Evolutionary conservation across 2,329 filamentous ascomycete genomes (phyloP), one percentile per base, ranked within the genome.

Genomic region (Botrytis aclada): DNA sequence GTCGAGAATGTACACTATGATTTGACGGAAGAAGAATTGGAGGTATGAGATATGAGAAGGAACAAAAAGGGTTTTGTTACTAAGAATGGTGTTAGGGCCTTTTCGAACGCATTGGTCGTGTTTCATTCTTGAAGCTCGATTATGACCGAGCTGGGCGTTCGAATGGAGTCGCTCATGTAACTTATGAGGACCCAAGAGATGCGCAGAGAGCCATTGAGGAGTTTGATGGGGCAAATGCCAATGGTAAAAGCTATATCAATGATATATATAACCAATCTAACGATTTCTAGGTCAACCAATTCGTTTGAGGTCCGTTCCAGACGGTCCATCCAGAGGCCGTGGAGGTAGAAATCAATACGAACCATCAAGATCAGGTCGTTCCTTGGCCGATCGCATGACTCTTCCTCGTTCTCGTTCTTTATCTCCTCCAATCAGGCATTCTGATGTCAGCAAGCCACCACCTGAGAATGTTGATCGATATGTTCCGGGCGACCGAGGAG

Each of bases 1-100:
- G 91, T 97, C 74, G 93, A 97, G 75, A 97, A 97, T 81, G 85
- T 98, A 73, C 95, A 98, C 82, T 98, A 97, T 82, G 95, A 98
- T 74, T 87, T 98, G 75, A 95, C 92, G 20, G 90, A 95, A 82
- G 90, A 91, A 54, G 95, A 97, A 80, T 86, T 97, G 71, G 88
- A 92, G 79, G 94, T 97, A 85, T 70, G 83, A 37, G 43, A 62
- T 2, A 45, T n/a, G 22, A 47, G 41, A 56, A 67, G 32, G n/a
- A 41, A 45, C 2, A 18, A 20, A 8, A 62, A 45, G 16, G 14
- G 7, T 70, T 65, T 37, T 45, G 5, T 51, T 32, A 14, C 60
- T 75, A 80, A 41, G 77, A 66, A n/a, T 61, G 34, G 41, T 65
- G 29, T 22, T 76, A 97, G 93, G 93, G 92, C 76, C 88, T 97